phyloP scores from a whole-genome alignment of 305 asterid species.

The Salvia sclarea region DNA sequence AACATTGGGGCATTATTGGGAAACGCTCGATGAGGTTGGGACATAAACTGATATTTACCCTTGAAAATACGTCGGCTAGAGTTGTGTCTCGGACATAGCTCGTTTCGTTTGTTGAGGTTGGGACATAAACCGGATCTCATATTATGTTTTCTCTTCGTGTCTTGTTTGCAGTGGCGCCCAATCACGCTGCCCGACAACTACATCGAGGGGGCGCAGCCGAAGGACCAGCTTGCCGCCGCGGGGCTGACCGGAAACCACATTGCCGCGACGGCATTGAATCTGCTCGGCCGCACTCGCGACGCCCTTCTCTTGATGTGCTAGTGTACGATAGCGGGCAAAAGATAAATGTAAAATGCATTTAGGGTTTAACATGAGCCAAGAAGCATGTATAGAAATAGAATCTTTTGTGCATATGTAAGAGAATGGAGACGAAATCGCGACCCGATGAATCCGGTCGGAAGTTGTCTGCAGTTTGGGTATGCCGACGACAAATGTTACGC shows the following conservation, averaged over 20 bases:
- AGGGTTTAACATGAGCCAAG: neutral
- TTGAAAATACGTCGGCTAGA: too few species aligned
- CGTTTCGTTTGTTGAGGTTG: too few species aligned
- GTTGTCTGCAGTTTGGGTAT: neutral
- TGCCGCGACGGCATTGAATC: constrained; percentile 86
- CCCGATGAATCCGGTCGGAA: neutral
- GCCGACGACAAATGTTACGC: neutral
- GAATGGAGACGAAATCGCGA: constrained; percentile 1
- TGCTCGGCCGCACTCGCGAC: constrained; percentile 85
- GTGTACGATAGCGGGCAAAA: neutral
- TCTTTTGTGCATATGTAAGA: constrained; percentile 13
- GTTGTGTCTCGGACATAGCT: neutral
- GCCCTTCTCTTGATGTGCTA: constrained; percentile 80
- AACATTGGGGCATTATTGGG: neutral
- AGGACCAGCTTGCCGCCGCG: constrained; percentile 69
- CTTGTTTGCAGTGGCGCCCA: constrained; percentile 79
- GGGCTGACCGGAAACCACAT: constrained; percentile 83
- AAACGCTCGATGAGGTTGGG: too few species aligned
- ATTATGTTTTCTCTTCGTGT: too few species aligned
- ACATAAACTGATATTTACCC: too few species aligned
- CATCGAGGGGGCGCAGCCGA: constrained; percentile 65
- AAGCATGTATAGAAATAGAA: neutral
- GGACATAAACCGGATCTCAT: too few species aligned
- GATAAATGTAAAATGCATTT: neutral
- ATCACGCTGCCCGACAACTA: constrained; percentile 82